Base-by-base conservation (phyloP, 176 grass and related monocot genomes). In the Olyra latifolia region DNA sequence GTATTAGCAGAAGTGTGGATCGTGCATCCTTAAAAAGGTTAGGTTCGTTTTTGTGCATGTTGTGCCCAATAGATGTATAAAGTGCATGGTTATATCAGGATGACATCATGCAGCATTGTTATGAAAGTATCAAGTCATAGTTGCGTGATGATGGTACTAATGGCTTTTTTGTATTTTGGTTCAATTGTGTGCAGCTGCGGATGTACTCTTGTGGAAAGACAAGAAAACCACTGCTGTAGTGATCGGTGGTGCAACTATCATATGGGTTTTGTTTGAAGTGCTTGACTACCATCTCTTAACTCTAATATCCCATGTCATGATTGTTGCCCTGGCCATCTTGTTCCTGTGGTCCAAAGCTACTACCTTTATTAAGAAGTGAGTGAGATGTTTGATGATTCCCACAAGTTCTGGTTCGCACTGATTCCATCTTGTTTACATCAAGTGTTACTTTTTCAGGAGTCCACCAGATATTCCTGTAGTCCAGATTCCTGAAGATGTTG, bases 141-240 rank as follows among this genome's bases (percentile, higher is more conserved):
- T 30, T 20, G 24, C n/a, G 19, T 25, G 15, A 23, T 69, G 8
- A 49, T 17, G 6, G 27, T 72, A 74, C 50, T 57, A 15, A 47
- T 74, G 54, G 12, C 20, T 74, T 6, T 76, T 20, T 87, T 22
- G 29, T 52, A 23, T 79, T 75, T 41, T 40, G 19, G 64, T 71
- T 6, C 62, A 57, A 10, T 78, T 50, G 20, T 81, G 16, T 76
- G 85, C 88, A 98, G 95, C 92, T 90, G 95, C 95, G 66, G 90
- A 98, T 27, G 83, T 98, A 20, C 87, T 98, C 9, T 54, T 98
- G 80, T 98, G 95, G 95, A 94, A 87, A 79, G 83, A 98, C 89
- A 98, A 94, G 87, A 98, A 98, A 39, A 94, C 80, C 14, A 88
- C 95, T 48, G 67, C 87, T 32, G 83, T 79, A 55, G 85, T 92